phyloP scores from a whole-genome alignment of 1,139 yeast genomes.

The Hansenula anomala region DNA sequence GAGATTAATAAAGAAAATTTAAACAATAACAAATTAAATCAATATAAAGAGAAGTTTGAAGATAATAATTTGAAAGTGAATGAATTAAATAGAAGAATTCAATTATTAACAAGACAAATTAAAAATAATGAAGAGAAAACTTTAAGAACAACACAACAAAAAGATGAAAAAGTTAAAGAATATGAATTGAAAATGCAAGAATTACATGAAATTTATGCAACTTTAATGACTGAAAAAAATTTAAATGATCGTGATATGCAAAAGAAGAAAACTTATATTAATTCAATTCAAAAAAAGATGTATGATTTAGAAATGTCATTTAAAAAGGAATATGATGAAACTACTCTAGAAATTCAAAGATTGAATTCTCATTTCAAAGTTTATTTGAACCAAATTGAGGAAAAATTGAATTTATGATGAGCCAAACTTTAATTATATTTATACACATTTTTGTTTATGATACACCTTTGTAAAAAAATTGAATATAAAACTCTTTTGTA shows the following conservation, averaged over 20 bases:
- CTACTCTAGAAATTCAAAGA: constrained; percentile 49
- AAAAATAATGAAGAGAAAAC: constrained; percentile 51
- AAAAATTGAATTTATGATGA: constrained; percentile 10
- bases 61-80: constrained; percentile 39
- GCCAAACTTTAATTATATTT: neutral
- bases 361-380: constrained; percentile 47
- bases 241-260: constrained; percentile 47
- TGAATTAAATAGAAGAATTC: constrained; percentile 46
- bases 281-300: constrained; percentile 44
- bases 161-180: constrained; percentile 40
- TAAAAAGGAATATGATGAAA: constrained; percentile 49
- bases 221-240: constrained; percentile 45
- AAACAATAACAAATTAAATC: constrained; percentile 34
- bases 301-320: constrained; percentile 38
- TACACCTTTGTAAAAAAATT: constrained; percentile 45
- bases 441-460: neutral
- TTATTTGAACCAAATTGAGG: constrained; percentile 44
- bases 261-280: constrained; percentile 37
- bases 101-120: constrained; percentile 49
- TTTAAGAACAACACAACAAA: constrained; percentile 42
- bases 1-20: constrained; percentile 47
- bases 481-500: constrained; percentile 63
- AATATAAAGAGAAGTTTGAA: constrained; percentile 43
- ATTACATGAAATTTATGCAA: constrained; percentile 42
- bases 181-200: constrained; percentile 41